Base-by-base conservation (phyloP, 1,284 basidiomycete species). In the Neonothopanus nambi region DNA sequence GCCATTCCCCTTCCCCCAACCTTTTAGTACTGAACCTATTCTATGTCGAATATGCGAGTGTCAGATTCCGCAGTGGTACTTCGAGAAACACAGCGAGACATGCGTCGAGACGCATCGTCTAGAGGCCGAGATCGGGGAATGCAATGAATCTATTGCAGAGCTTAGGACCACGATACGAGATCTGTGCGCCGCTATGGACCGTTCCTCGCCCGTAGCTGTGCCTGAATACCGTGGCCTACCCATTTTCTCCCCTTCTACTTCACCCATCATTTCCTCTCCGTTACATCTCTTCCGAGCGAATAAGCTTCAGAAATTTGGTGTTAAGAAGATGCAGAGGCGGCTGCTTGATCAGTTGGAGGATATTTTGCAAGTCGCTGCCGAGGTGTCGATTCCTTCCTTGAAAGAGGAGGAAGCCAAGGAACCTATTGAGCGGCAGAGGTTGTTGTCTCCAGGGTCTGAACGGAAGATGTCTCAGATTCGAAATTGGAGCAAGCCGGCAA, bases 11-110 rank as follows among this genome's bases (percentile, higher is more conserved):
- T 84, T 87, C 65, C 79, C 79, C 41, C 81, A 84, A 8, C 83
- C 89, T 23, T 87, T 97, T 67, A 89, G 86, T 62, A 85, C 84
- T 21, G 87, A 94, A 61, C 87, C 85, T n/a, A 89, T 99, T 37
- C 79, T 99, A 17, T 99, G 97, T 74, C 92, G 97, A 44, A 99
- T 99, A 60, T 99, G 97, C 77, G 97, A 99, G 72, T 87, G 91
- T 64, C 89, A 92, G 63, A 90, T 99, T 51, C 95, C 97, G 2
- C 91, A 96, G 55, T 99, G 97, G 95, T 99, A 96, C 76, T 99
- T 99, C 67, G 97, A 98, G 73, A 98, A 98, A 76, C 97, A 99
- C 77, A 98, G 95, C 78, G 97, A 99, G 74, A 99, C 96, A 9
- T 99, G 97, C 69, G 93, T 88, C 63, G 97, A 98, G 72, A 89